Evolutionary conservation across 805 yeast genomes (phyloP).

Genomic region (Starmerella cellae): DNA sequence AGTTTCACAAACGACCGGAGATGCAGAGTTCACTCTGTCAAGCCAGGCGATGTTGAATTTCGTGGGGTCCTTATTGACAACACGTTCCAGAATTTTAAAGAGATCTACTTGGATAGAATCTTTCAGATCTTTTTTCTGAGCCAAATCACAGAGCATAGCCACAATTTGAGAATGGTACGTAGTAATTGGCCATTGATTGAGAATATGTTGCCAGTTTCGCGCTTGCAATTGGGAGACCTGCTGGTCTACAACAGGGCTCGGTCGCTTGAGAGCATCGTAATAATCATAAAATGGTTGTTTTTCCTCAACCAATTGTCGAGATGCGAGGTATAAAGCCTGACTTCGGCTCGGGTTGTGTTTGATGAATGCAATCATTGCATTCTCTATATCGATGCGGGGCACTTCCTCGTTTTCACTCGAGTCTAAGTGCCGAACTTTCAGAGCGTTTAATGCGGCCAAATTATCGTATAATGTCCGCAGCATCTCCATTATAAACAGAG

Average conservation of each 20-base stretch:
- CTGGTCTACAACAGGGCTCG: not conserved
- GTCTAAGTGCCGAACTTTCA: not conserved
- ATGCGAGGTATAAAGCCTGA: conserved; percentile 10
- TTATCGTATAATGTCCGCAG: conserved; percentile 3
- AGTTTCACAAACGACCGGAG: conserved; percentile 9
- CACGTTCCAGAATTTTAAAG: conserved; percentile 7
- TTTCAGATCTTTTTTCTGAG: conserved; percentile 1
- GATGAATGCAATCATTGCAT: not conserved
- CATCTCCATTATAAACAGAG: conserved; percentile 5
- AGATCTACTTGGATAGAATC: conserved; percentile 10
- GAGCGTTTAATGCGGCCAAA: not conserved
- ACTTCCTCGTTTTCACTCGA: not conserved
- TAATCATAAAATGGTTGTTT: conserved; percentile 9
- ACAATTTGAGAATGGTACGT: conserved; percentile 2
- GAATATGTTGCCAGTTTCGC: not conserved
- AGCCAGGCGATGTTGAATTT: conserved; percentile 8
- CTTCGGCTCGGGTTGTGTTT: not conserved
- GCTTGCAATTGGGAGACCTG: not conserved
- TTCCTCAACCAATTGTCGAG: conserved; percentile 6
- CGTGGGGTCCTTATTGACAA: not conserved
- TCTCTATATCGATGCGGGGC: not conserved
- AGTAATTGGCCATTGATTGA: not conserved
- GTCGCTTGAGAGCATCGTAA: conserved; percentile 1
- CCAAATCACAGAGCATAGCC: conserved; percentile 1
- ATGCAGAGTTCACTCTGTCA: conserved; percentile 5